Evolutionary conservation across 2,329 filamentous ascomycete genomes (phyloP).

Genomic region (Fusarium guadeloupense): DNA sequence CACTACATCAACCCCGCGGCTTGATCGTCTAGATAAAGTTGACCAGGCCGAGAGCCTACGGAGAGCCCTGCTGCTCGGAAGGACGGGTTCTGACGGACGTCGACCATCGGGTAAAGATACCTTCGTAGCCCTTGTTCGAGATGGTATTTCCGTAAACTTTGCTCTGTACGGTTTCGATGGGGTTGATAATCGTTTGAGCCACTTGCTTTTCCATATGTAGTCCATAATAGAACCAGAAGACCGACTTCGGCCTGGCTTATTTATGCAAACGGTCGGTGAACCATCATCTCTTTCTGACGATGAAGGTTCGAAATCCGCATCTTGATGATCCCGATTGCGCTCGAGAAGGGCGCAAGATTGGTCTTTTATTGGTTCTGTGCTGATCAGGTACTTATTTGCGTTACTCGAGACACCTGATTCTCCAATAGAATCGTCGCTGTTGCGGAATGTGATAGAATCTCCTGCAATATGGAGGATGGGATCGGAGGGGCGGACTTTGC

Average conservation of each 20-base stretch:
- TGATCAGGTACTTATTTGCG: not conserved
- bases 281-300: not conserved
- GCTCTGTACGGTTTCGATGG: slow-evolving; percentile 40
- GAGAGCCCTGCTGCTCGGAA: slow-evolving; percentile 25
- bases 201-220: slow-evolving; percentile 47
- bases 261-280: not conserved
- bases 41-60: slow-evolving; percentile 30
- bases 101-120: slow-evolving; percentile 21
- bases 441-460: too few species aligned
- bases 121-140: slow-evolving; percentile 15
- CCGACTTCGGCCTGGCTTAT: slow-evolving; percentile 31
- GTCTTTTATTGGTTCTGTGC: not conserved
- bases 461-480: not conserved
- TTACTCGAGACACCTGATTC: not conserved
- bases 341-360: not conserved
- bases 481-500: slow-evolving; percentile 35
- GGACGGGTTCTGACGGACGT: slow-evolving; percentile 37
- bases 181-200: slow-evolving; percentile 48
- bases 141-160: slow-evolving; percentile 43
- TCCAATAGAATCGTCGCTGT: not conserved
- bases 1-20: slow-evolving; percentile 39
- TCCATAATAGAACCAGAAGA: slow-evolving; percentile 46
- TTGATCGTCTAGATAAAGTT: slow-evolving; percentile 31
- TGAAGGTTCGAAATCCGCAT: slow-evolving; percentile 8
- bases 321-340: slow-evolving; percentile 1